Percentiles rank a stretch among this genome's conserved stretches.
phyloP scores from a whole-genome alignment of 495 filamentous ascomycete species.

The Penicillium robsamsonii region DNA sequence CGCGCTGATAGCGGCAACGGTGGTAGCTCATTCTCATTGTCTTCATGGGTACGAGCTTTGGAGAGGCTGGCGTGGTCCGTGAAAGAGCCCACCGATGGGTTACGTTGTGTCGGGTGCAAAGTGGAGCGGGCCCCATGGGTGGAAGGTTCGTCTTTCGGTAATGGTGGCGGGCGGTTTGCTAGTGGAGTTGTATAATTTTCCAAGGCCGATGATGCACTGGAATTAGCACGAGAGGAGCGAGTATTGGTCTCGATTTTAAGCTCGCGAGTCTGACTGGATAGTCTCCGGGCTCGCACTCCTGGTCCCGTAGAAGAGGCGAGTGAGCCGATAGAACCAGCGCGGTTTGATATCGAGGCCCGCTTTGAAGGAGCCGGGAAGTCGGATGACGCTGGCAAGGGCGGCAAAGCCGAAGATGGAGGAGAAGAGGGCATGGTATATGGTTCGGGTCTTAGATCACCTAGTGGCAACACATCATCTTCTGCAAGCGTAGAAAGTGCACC shows the following conservation, averaged over 20 bases:
- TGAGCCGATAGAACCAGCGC: slow-evolving; percentile 34
- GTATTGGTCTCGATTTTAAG: slow-evolving; percentile 85
- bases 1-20: slow-evolving; percentile 44
- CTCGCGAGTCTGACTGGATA: slow-evolving; percentile 78
- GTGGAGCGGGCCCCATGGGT: slow-evolving; percentile 23
- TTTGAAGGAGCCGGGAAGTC: slow-evolving; percentile 24
- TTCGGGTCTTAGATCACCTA: slow-evolving; percentile 28
- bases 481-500: slow-evolving; percentile 73
- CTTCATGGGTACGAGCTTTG: slow-evolving; percentile 43
- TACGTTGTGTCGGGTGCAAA: slow-evolving; percentile 28
- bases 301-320: slow-evolving; percentile 34
- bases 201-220: slow-evolving; percentile 39
- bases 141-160: slow-evolving; percentile 32
- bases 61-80: slow-evolving; percentile 36
- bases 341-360: slow-evolving; percentile 27
- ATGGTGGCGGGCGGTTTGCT: slow-evolving; percentile 24
- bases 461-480: slow-evolving; percentile 53
- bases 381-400: slow-evolving; percentile 27
- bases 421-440: slow-evolving; percentile 30
- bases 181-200: slow-evolving; percentile 36
- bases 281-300: slow-evolving; percentile 73
- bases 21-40: slow-evolving; percentile 37
- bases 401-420: slow-evolving; percentile 29
- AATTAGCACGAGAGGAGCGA: slow-evolving; percentile 41
- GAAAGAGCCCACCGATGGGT: slow-evolving; percentile 35